phyloP scores from a whole-genome alignment of 768 basidiomycete species.

The Clathrus columnatus region DNA sequence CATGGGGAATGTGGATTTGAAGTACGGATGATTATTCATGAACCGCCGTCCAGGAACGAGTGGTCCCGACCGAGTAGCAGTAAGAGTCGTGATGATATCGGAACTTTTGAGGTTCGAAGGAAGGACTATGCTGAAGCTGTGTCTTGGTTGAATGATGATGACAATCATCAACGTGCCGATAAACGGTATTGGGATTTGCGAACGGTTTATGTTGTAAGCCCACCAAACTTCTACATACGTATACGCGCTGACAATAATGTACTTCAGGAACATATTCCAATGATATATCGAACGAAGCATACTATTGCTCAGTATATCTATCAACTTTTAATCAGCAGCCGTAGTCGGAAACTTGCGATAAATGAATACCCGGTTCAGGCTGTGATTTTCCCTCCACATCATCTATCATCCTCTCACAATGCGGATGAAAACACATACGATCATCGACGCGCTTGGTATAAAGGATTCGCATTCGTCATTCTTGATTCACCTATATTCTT shows the following conservation, averaged over 20 bases:
- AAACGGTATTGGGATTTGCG: conserved; percentile 48
- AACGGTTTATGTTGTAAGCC: conserved; percentile 61
- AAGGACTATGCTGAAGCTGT: conserved; percentile 32
- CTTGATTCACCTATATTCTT: conserved; percentile 34
- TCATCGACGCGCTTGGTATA: no score
- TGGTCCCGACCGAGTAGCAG: conserved; percentile 26
- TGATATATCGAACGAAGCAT: conserved; percentile 40
- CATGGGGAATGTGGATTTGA: conserved; percentile 35
- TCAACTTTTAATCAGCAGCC: conserved; percentile 23
- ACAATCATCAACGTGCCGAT: conserved; percentile 27
- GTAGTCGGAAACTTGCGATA: not conserved
- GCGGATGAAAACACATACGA: no score
- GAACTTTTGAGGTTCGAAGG: conserved; percentile 60
- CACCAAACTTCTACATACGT: not conserved
- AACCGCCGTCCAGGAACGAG: conserved; percentile 28
- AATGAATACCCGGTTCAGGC: conserved; percentile 34
- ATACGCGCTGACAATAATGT: not conserved
- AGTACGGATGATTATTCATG: conserved; percentile 49
- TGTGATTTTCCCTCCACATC: conserved; percentile 52
- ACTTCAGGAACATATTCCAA: conserved; percentile 62
- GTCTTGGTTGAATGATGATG: conserved; percentile 17
- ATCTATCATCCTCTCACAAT: no score
- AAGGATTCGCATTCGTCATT: conserved; percentile 69
- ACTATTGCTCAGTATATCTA: conserved; percentile 39
- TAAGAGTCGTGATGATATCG: conserved; percentile 26